Base-by-base conservation (phyloP, 305 asterid species). In the Vinca major region DNA sequence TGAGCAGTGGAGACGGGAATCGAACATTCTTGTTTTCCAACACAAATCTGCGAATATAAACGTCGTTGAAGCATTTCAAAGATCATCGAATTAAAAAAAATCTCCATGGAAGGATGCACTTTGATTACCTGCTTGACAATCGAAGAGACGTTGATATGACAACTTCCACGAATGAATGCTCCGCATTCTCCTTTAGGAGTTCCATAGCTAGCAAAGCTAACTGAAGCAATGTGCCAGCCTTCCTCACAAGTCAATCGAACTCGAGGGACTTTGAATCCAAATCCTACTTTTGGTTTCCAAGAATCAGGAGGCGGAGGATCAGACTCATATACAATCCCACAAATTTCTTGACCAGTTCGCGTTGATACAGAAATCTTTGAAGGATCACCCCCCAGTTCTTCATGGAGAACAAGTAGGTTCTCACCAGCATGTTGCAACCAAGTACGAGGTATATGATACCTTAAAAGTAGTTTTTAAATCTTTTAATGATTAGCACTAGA, bases 351-450 rank as follows among this genome's bases (percentile, higher is more conserved):
- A 49, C 84, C 83, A 3, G 66, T 77, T 76, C 68, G 81, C 50
- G 81, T 63, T 3, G 72, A 53, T 17, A 87, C 33, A 5, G 89
- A 78, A 71, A 87, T 83, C n/a, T 81, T 84, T 13, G 83, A 76
- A 49, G 95, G 96, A 73, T 88, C 85, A 3, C 95, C 92, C 5
- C 95, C 91, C 1, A 88, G 73, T 73, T 89, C 96, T 77, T 89
- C 96, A 44, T 86, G 92, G 52, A 89, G 74, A 63, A 88, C 91
- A 9, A 89, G 85, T 47, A 88, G 75, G 74, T 88, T 89, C 75
- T 86, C 85, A 54, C 85, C 86, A 6, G 84, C 60, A 52, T 73
- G 76, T 26, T 26, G 33, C 69, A 89, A 73, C 96, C 95, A 89
- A 64, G 88, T 75, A 56, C 95, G 88, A 0, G 96, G 95, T 66